Conservation (phyloP, 2,329 filamentous ascomycete genomes). For the Coniochaeta pulveracea region DNA sequence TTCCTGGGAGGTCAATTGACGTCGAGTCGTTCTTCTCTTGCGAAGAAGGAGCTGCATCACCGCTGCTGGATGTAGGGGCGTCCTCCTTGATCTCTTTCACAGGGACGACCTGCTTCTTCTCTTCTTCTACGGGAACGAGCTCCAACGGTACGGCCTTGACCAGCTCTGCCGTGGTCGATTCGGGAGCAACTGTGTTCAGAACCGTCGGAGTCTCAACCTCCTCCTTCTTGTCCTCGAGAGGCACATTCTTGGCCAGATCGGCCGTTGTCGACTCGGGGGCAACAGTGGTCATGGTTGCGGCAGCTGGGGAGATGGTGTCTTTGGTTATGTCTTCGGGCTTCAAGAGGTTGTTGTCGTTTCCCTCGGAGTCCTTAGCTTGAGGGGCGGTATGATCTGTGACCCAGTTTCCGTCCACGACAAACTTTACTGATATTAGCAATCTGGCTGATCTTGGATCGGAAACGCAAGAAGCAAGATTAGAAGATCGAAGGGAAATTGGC, state of each 20-base stretch:
- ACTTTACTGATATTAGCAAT: too few species aligned
- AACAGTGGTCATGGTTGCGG: conserved; percentile 48
- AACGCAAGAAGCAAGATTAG: too few species aligned
- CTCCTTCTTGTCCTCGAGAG: conserved; percentile 38
- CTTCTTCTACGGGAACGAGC: too few species aligned
- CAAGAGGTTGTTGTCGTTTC: conserved; percentile 91
- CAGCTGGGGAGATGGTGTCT: conserved; percentile 32
- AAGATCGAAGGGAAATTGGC: conserved; percentile 8
- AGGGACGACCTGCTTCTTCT: conserved; percentile 16
- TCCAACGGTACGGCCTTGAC: conserved; percentile 55
- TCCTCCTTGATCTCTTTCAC: conserved; percentile 15
- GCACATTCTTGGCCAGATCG: conserved; percentile 50
- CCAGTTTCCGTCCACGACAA: conserved; percentile 91
- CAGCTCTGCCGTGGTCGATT: conserved; percentile 57
- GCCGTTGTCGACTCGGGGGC: conserved; percentile 62
- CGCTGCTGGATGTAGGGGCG: too few species aligned
- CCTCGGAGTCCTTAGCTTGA: conserved; percentile 69
- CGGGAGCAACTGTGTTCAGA: conserved; percentile 55
- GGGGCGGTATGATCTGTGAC: conserved; percentile 69
- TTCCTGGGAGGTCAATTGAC: conserved; percentile 57
- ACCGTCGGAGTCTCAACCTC: too few species aligned
- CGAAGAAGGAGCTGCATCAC: too few species aligned
- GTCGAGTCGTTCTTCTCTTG: too few species aligned
- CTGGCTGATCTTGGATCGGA: too few species aligned
- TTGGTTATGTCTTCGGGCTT: conserved; percentile 56